Base-by-base conservation (phyloP, 495 filamentous ascomycete genomes). In the Aspergillus leporis region DNA sequence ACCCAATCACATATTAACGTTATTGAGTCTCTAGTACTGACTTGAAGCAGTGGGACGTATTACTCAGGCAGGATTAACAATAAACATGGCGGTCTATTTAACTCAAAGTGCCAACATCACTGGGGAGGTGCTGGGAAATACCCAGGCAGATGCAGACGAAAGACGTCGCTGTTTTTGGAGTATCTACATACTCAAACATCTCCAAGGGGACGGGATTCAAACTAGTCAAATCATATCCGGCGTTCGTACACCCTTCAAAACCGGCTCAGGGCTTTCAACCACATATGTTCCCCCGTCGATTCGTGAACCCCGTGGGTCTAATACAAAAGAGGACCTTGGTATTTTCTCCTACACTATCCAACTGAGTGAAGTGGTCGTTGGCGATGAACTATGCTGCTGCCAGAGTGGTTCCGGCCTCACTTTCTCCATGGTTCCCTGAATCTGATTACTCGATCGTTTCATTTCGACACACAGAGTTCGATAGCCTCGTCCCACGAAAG, bases 361-460 rank as follows among this genome's bases (percentile, higher is more conserved):
- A 34, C 62, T 72, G 0, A 73, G 70, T 41, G 71, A 77, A 21
- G 60, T 80, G 75, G 74, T 68, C 71, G 16, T 59, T 77, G 43
- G 72, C 70, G 1, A 74, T 74, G 50, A 66, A 66, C 30, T 80
- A 77, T 57, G 75, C 73, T 9, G 64, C 70, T 23, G 60, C 68
- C 45, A 63, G 67, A 31, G 68, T 67, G 8, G 66, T 59, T 2
- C 58, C 61, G 16, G 64, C 69, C 22, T 56, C 64, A n/a, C 55
- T 65, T 22, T 71, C 77, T 3, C 77, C 77, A 4, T 80, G 77
- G 77, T 74, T 71, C 21, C 71, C 74, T 4, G 65, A 70, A 5
- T 78, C 77, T 14, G 75, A 80, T 28, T 78, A 75, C 53, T 58
- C 71, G 0, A 73, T 70, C 46, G 73, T 78, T 0, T 70, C 70